Evolutionary conservation across 2,329 filamentous ascomycete genomes (phyloP).

Genomic region (Plectosphaerella sp.): DNA sequence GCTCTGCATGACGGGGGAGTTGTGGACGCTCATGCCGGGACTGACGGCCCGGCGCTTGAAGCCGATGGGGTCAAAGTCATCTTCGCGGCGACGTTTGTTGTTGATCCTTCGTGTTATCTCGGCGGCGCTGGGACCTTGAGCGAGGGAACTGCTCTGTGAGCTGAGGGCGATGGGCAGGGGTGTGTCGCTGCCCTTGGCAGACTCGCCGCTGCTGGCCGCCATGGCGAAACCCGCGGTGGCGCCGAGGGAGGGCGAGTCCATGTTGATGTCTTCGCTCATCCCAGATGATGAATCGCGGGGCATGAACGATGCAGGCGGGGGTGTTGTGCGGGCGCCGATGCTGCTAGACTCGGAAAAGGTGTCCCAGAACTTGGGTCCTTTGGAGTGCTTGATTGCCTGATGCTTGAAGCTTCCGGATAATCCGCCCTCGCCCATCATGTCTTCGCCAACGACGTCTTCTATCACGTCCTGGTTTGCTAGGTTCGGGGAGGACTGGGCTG

Average conservation of each 20-base stretch:
- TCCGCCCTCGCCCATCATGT: conserved; percentile 55
- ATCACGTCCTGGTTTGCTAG: conserved; percentile 60
- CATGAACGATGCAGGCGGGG: conserved; percentile 61
- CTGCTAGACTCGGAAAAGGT: conserved; percentile 66
- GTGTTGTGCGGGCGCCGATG: conserved; percentile 43
- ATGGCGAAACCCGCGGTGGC: conserved; percentile 28
- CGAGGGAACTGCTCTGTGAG: conserved; percentile 20
- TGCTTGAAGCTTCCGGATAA: conserved; percentile 69
- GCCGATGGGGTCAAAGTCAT: conserved; percentile 81
- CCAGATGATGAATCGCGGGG: conserved; percentile 55
- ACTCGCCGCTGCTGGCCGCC: conserved; percentile 12
- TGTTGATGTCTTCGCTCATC: conserved; percentile 65
- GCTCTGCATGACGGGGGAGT: conserved; percentile 83
- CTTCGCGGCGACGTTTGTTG: conserved; percentile 80
- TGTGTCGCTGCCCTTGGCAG: conserved; percentile 25
- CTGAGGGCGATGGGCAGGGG: conserved; percentile 22
- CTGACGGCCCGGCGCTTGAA: conserved; percentile 92
- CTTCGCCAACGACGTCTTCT: conserved; percentile 68
- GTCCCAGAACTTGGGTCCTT: conserved; percentile 72
- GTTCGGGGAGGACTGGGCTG: conserved; percentile 64
- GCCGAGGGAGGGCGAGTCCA: conserved; percentile 60
- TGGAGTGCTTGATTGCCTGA: conserved; percentile 67
- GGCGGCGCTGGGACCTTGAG: conserved; percentile 51
- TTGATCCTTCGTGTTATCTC: conserved; percentile 76
- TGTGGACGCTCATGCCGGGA: conserved; percentile 85